These are phyloP conservation scores for Plasmopara viticola DNA, from an alignment of 352 stramenopile genomes.

Conservation along the genomic window DNA sequence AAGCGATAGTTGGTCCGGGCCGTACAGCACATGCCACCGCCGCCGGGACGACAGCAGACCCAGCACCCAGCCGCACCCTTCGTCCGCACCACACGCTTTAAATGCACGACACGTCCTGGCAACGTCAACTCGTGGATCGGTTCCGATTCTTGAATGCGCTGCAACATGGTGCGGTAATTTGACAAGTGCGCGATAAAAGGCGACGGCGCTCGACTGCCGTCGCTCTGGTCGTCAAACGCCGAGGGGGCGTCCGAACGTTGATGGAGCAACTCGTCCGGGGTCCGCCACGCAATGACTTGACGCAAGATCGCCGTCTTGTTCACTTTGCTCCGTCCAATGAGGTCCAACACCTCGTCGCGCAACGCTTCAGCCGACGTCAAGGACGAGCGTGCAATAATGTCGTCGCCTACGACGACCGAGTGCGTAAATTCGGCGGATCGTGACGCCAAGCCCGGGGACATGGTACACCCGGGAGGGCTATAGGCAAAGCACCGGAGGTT, in stretches of 20 bases:
- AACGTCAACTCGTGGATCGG: slow-evolving; percentile 76
- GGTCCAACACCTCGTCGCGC: slow-evolving; percentile 73
- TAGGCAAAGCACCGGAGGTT: slow-evolving; percentile 77
- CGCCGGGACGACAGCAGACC: slow-evolving; percentile 75
- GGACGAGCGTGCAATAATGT: slow-evolving; percentile 79
- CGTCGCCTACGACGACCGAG: slow-evolving; percentile 76
- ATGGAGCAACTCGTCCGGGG: slow-evolving; percentile 68
- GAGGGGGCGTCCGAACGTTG: slow-evolving; percentile 18
- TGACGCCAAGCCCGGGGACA: slow-evolving; percentile 60
- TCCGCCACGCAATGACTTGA: slow-evolving; percentile 72
- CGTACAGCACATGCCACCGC: slow-evolving; percentile 74
- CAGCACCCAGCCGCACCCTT: slow-evolving; percentile 47
- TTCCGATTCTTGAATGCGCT: slow-evolving; percentile 74
- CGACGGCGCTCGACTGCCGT: slow-evolving; percentile 11
- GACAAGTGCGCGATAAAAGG: slow-evolving; percentile 56
- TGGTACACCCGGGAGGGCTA: slow-evolving; percentile 70
- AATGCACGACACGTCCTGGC: slow-evolving; percentile 68
- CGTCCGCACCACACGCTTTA: slow-evolving; percentile 47
- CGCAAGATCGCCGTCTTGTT: slow-evolving; percentile 76
- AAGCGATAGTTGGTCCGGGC: slow-evolving; percentile 79
- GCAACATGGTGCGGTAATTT: slow-evolving; percentile 82
- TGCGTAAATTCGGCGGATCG: slow-evolving; percentile 59
- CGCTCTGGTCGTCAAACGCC: slow-evolving; percentile 20
- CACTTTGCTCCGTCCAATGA: slow-evolving; percentile 83
- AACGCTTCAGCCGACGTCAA: slow-evolving; percentile 69